Base-by-base conservation (phyloP, 2,329 filamentous ascomycete genomes). In the Moelleriella libera region DNA sequence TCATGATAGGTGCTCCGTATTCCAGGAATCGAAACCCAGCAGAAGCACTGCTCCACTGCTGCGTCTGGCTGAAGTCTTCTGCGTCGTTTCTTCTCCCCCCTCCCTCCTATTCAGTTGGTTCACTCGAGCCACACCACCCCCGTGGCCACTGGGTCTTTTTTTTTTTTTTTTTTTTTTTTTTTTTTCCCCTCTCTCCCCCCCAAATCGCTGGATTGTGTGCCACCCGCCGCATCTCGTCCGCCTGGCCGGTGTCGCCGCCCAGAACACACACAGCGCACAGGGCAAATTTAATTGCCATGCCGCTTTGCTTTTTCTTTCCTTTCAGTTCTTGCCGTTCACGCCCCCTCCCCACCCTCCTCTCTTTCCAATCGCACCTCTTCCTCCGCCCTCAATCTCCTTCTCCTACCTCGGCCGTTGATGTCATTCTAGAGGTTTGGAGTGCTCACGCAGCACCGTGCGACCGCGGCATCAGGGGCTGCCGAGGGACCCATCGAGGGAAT, bases 181-280 rank as follows among this genome's bases (percentile, higher is more conserved):
- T 12, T 12, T 12, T 37, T 12, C 4, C 12, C 4, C 32, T 37
- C 32, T 12, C 32, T 9, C 2, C 12, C 32, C 4, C 32, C 32
- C 12, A 12, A 37, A 12, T 37, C 32, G 32, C 32, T 37, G 21
- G 21, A 37, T 37, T 37, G 28, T 30, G 8, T n/a, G 30, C 43
- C 43, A 44, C 12, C 30, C 42, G 30, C 42, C 42, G 21, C 42
- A 42, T n/a, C 42, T 40, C 34, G 3, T 39, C 39, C 34, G 34
- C 44, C 12, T 45, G 28, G 43, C 46, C 48, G 48, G 45, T 30
- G 45, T 47, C 42, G 6, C 48, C 42, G 45, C 45, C 45, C 30
- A 12, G 21, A 42, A 45, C 12, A 12, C 32, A 37, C 32, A 8
- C 8, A 37, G 32, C 32, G 32, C 32, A 37, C 32, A 12, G 32